These are phyloP conservation scores for Porcisia deanei DNA, from an alignment of 208 protist species.

Conservation along the genomic window DNA sequence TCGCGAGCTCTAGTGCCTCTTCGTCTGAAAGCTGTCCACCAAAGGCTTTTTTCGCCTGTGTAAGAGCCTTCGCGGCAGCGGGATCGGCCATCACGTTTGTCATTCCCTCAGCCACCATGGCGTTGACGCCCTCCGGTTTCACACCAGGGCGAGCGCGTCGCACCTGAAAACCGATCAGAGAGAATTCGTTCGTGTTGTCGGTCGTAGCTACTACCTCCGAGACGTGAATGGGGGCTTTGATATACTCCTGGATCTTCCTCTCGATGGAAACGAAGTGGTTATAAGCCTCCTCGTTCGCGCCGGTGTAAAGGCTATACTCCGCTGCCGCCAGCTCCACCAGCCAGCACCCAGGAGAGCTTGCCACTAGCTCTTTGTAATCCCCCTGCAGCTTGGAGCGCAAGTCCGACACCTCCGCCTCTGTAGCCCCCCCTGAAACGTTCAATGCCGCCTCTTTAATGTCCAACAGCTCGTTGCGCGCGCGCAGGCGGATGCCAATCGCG, in stretches of 20 bases:
- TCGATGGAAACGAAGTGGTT: conserved; percentile 58
- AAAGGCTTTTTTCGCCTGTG: conserved; percentile 59
- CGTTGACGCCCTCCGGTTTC: conserved; percentile 35
- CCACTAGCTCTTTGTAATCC: conserved; percentile 67
- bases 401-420: conserved; percentile 76
- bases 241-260: conserved; percentile 53
- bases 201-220: conserved; percentile 47
- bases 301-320: conserved; percentile 81
- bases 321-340: conserved; percentile 68
- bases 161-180: conserved; percentile 63
- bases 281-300: conserved; percentile 60
- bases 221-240: conserved; percentile 36
- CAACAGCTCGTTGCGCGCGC: conserved; percentile 65
- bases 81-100: conserved; percentile 44
- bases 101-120: conserved; percentile 56
- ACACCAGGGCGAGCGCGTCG: conserved; percentile 41
- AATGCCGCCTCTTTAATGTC: conserved; percentile 78
- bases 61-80: conserved; percentile 25
- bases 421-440: conserved; percentile 72
- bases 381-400: conserved; percentile 50
- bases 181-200: conserved; percentile 67
- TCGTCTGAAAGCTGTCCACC: conserved; percentile 62
- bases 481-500: conserved; percentile 70
- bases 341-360: conserved; percentile 72
- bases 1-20: conserved; percentile 71